Conservation (phyloP, 2,329 filamentous ascomycete genomes). For the Pseudogymnoascus pannorum region DNA sequence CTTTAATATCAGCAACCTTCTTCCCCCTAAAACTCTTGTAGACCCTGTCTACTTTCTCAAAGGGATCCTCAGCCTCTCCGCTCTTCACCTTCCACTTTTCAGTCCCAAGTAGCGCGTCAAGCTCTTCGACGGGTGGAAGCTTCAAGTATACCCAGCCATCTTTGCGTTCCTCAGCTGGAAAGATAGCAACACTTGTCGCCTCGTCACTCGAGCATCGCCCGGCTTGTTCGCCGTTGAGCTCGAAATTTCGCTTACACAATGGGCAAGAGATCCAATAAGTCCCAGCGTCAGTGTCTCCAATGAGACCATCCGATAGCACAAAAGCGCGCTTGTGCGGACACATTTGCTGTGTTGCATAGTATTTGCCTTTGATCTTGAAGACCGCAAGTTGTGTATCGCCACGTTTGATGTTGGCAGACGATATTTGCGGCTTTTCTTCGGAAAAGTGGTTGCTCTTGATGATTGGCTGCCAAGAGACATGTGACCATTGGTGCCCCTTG, state of each 20-base stretch:
- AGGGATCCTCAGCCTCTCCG: constrained; percentile 41
- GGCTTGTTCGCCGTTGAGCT: constrained; percentile 56
- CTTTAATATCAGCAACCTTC: neutral
- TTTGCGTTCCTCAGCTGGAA: constrained; percentile 64
- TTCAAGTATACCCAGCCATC: constrained; percentile 76
- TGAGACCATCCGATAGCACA: constrained; percentile 76
- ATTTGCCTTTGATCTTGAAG: constrained; percentile 73
- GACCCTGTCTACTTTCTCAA: constrained; percentile 28
- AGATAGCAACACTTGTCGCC: constrained; percentile 72
- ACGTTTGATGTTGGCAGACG: constrained; percentile 71
- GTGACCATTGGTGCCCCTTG: constrained; percentile 58
- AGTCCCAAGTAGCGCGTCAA: constrained; percentile 73
- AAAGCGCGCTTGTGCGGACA: constrained; percentile 89
- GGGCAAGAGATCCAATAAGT: constrained; percentile 84
- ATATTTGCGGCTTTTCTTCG: constrained; percentile 60
- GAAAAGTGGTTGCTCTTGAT: constrained; percentile 64
- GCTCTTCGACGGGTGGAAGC: constrained; percentile 70
- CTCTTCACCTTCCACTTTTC: constrained; percentile 70
- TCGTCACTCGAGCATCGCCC: constrained; percentile 71
- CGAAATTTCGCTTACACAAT: constrained; percentile 84
- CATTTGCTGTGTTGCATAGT: constrained; percentile 88
- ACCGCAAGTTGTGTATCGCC: constrained; percentile 85
- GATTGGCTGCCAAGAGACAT: constrained; percentile 71
- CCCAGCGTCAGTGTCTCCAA: constrained; percentile 50
- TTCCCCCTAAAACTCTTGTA: constrained; percentile 6